Evolutionary conservation across 495 filamentous ascomycete species (phyloP).

Genomic region (Xylaria longipes): DNA sequence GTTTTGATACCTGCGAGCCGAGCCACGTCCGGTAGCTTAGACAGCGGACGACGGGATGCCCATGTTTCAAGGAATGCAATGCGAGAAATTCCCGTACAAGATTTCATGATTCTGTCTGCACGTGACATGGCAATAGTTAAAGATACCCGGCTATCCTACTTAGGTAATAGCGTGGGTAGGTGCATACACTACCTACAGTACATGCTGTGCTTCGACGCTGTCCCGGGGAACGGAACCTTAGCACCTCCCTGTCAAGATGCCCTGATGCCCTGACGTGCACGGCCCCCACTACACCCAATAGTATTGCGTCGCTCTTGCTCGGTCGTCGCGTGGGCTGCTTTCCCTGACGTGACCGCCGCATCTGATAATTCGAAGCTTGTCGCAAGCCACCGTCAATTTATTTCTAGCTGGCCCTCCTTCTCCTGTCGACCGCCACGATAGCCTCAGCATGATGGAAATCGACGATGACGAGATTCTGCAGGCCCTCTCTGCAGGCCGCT

Average conservation of each 20-base stretch:
- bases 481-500: conserved; percentile 67
- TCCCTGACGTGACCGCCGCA: not conserved
- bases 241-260: not conserved
- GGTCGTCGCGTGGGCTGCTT: conserved; percentile 12
- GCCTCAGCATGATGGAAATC: conserved; percentile 52
- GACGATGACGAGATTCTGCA: conserved; percentile 70
- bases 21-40: not conserved
- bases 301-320: conserved; percentile 7
- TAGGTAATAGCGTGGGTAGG: not conserved
- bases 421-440: conserved; percentile 8
- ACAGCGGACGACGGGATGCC: not conserved
- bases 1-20: not conserved
- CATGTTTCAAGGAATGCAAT: not conserved
- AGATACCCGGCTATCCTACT: too few species aligned
- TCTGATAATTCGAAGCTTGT: not conserved
- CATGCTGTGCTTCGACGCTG: not conserved
- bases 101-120: not conserved
- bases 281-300: conserved; percentile 5
- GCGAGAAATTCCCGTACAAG: not conserved
- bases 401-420: conserved; percentile 4
- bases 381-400: conserved; percentile 19
- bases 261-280: not conserved
- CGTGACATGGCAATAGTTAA: not conserved
- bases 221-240: not conserved
- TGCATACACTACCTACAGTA: not conserved